A percentile compares a stretch with the other conserved stretches of the same genome.
These are phyloP conservation scores for Dothistroma pini DNA, from an alignment of 2,329 filamentous ascomycete genomes.

Conservation along the genomic window DNA sequence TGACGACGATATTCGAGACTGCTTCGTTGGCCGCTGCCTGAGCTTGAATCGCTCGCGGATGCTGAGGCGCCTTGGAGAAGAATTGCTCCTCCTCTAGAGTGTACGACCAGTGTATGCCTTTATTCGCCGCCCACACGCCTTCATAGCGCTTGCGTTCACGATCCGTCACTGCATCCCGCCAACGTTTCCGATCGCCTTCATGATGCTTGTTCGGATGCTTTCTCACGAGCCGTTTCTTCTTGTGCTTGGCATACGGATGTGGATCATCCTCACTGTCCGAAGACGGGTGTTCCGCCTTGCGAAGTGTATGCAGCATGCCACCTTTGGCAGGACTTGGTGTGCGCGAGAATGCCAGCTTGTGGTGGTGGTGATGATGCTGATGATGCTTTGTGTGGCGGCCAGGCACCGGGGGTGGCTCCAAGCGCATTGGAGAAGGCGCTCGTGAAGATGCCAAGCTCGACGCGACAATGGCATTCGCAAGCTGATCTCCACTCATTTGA, in stretches of 20 bases:
- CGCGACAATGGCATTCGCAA: conserved; percentile 72
- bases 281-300: conserved; percentile 42
- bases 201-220: conserved; percentile 69
- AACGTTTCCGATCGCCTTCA: conserved; percentile 68
- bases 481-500: conserved; percentile 58
- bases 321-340: conserved; percentile 45
- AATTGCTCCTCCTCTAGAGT: conserved; percentile 21
- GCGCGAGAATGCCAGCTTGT: conserved; percentile 35
- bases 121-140: conserved; percentile 79
- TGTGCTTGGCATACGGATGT: conserved; percentile 48
- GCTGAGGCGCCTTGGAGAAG: conserved; percentile 7
- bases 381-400: conserved; percentile 19
- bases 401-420: conserved; percentile 39
- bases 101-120: conserved; percentile 49
- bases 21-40: conserved; percentile 27
- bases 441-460: conserved; percentile 63
- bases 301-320: conserved; percentile 63
- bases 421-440: conserved; percentile 40
- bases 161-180: conserved; percentile 70
- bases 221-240: conserved; percentile 55
- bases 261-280: conserved; percentile 44
- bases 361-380: conserved; percentile 20
- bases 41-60: conserved; percentile 10
- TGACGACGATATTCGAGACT: conserved; percentile 64
- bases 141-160: conserved; percentile 77